phyloP scores from a whole-genome alignment of 192 early-diverging fungal species.

The Coemansia javaensis region DNA sequence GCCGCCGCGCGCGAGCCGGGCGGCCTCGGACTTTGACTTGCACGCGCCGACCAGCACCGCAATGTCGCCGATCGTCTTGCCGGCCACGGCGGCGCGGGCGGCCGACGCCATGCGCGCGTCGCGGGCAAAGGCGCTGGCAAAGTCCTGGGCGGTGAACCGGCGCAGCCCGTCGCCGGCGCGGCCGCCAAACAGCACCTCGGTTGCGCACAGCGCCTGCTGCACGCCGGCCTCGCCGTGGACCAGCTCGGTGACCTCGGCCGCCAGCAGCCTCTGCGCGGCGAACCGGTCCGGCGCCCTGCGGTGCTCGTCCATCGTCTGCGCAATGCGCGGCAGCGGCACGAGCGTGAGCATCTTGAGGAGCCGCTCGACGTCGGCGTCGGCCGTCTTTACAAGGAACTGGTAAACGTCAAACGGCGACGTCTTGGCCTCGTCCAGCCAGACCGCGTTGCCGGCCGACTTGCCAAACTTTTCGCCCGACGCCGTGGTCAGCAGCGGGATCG shows the following conservation, averaged over 20 bases:
- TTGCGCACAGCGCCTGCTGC: slow-evolving; percentile 63
- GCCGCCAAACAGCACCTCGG: slow-evolving; percentile 70
- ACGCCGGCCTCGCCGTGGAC: slow-evolving; percentile 78
- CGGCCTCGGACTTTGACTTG: slow-evolving; percentile 70
- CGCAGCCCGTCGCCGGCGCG: slow-evolving; percentile 15
- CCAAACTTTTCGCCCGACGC: slow-evolving; percentile 95
- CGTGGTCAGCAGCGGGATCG: slow-evolving; percentile 81
- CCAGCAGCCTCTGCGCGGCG: slow-evolving; percentile 69
- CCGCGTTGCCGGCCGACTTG: slow-evolving; percentile 92
- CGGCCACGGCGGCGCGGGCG: slow-evolving; percentile 32
- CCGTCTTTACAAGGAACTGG: slow-evolving; percentile 86
- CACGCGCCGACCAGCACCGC: slow-evolving; percentile 59
- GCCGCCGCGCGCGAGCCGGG: slow-evolving; percentile 68
- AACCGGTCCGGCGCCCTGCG: slow-evolving; percentile 62
- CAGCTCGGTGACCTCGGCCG: slow-evolving; percentile 80
- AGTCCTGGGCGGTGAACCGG: slow-evolving; percentile 33
- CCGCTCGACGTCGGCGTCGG: slow-evolving; percentile 72
- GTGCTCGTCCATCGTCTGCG: slow-evolving; percentile 59
- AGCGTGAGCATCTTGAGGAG: slow-evolving; percentile 83
- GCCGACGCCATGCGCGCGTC: slow-evolving; percentile 60
- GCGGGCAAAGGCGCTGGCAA: slow-evolving; percentile 68
- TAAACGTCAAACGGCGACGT: slow-evolving; percentile 87
- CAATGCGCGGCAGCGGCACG: slow-evolving; percentile 58
- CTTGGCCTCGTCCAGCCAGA: slow-evolving; percentile 83
- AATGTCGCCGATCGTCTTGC: slow-evolving; percentile 56